Conservation (phyloP, 2,329 filamentous ascomycete species). For the Monilinia aucupariae region DNA sequence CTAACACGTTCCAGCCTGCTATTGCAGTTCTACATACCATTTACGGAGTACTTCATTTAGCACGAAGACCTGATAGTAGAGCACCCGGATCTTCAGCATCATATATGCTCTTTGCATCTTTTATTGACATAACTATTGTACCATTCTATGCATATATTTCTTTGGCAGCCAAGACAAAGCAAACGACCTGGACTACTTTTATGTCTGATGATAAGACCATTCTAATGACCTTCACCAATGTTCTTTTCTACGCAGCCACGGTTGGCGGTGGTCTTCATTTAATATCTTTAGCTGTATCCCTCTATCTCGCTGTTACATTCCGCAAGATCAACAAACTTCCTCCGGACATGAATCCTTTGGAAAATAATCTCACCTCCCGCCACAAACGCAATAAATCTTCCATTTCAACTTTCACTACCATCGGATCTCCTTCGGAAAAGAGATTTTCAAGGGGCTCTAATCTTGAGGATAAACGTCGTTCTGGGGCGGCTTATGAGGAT, state of each 20-base stretch:
- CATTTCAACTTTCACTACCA: slow-evolving; percentile 32
- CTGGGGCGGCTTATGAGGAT: slow-evolving; percentile 42
- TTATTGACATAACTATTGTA: slow-evolving; percentile 59
- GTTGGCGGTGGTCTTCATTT: slow-evolving; percentile 63
- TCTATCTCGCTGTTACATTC: slow-evolving; percentile 75
- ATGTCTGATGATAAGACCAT: slow-evolving; percentile 51
- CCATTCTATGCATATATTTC: slow-evolving; percentile 54
- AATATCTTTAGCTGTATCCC: slow-evolving; percentile 61
- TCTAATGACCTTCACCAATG: slow-evolving; percentile 56
- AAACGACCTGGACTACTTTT: slow-evolving; percentile 59
- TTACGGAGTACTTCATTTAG: slow-evolving; percentile 79
- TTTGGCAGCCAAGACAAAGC: slow-evolving; percentile 39
- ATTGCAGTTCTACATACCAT: slow-evolving; percentile 64
- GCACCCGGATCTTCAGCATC: slow-evolving; percentile 77
- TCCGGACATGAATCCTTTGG: slow-evolving; percentile 92
- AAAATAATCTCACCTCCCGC: slow-evolving; percentile 74
- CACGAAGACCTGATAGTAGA: slow-evolving; percentile 62
- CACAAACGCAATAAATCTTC: slow-evolving; percentile 70
- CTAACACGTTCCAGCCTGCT: slow-evolving; percentile 55
- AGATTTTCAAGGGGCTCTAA: slow-evolving; percentile 45
- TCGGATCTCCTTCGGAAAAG: slow-evolving; percentile 47
- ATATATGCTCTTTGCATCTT: slow-evolving; percentile 78
- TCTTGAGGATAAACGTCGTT: slow-evolving; percentile 41
- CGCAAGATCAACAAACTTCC: slow-evolving; percentile 75
- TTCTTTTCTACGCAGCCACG: slow-evolving; percentile 64